Evolutionary conservation across 441 rosid species (phyloP), one percentile per base, ranked within the genome.

Genomic region (Syzygium syzygioides): DNA sequence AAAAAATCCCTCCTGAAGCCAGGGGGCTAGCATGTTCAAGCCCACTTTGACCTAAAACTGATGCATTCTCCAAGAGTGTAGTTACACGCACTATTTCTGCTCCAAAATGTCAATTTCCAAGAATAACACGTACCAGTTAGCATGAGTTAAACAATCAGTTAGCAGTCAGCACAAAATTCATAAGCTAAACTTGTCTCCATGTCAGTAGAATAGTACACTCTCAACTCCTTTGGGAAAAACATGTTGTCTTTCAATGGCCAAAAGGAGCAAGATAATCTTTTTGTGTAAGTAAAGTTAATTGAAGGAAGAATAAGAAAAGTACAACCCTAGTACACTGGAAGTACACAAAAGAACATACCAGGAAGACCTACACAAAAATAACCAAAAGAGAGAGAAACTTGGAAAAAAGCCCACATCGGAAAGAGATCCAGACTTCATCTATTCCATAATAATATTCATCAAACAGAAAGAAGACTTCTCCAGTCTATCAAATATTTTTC

Each of bases 51-150:
- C 98, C 97, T 95, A 98, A 94, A 94, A 96, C 96, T 93, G 98
- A 91, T 30, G 99, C 99, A 95, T 97, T 97, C 99, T 94, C 99
- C 99, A 98, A 97, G 94, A 97, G 97, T 89, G 99, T 95, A 90
- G 98, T 96, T 96, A 98, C 99, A 97, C 98, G 99, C 98, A 96
- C 92, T 90, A 98, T 98, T 96, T 98, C 99, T 97, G 99, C 96
- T 98, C 94, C 99, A 98, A 97, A 96, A 96, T 96, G 98, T 97
- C 98, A 96, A 95, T 98, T 96, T 98, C 93, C 96, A 96, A 98
- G 98, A 95, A 94, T 93, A 96, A 97, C 95, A 96, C 95, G 97
- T 94, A 96, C 95, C 95, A 85, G 99, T 98, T 94, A 98, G 99
- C 95, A 96, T 94, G 95, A 88, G 97, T 96, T 94, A 94, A 93